These are phyloP conservation scores for Mollisiaceae sp. DNA, from an alignment of 2,329 filamentous ascomycete genomes.

Conservation along the genomic window DNA sequence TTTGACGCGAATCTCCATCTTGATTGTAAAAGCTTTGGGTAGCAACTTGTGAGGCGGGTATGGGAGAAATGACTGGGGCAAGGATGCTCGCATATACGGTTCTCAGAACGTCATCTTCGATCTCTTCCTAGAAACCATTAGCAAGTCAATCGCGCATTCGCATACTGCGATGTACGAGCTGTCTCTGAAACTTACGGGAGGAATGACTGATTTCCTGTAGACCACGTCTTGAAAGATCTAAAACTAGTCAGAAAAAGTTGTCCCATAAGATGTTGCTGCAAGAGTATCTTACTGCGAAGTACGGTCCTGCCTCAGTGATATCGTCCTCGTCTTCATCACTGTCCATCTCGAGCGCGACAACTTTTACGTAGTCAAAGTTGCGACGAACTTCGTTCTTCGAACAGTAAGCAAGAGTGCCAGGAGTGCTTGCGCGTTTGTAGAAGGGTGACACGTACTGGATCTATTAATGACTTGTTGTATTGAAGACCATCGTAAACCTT, in stretches of 20 bases:
- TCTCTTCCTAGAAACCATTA: background rate
- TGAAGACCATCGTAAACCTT: background rate
- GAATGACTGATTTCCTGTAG: background rate
- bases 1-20: background rate
- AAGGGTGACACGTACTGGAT: background rate
- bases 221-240: background rate
- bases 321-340: background rate
- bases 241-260: background rate
- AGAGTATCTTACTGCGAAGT: background rate
- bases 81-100: background rate
- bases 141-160: background rate
- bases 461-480: background rate
- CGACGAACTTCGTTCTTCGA: background rate
- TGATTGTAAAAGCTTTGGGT: background rate
- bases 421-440: background rate
- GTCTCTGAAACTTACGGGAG: background rate
- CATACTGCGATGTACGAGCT: background rate
- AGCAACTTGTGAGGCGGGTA: background rate
- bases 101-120: conserved; percentile 5
- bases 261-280: background rate
- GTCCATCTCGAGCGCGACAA: background rate
- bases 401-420: background rate
- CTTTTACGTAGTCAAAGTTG: background rate
- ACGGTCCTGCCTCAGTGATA: background rate
- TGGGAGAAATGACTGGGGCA: background rate